These are phyloP conservation scores for Coemansia sp. DNA, from an alignment of 192 early-diverging fungal species.

Conservation along the genomic window DNA sequence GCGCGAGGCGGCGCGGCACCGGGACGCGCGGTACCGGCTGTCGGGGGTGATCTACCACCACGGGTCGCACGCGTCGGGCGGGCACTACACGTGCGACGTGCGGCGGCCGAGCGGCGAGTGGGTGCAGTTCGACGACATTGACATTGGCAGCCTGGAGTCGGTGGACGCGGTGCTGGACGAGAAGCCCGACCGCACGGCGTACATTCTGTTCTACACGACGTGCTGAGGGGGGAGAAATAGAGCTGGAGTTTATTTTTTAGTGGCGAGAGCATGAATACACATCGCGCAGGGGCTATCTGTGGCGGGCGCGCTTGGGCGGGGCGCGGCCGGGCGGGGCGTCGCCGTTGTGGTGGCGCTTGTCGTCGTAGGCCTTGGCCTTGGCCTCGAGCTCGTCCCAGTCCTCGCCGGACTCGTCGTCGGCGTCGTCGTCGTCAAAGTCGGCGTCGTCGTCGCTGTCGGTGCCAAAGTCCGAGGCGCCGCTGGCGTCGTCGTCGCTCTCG, in stretches of 20 bases:
- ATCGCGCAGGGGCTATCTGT: no score
- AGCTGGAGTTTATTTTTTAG: no score
- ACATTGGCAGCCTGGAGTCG: conserved; percentile 52
- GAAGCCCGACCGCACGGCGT: conserved; percentile 48
- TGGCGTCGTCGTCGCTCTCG: conserved; percentile 38
- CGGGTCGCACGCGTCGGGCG: conserved; percentile 77
- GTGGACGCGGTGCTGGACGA: conserved; percentile 32
- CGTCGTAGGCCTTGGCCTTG: conserved; percentile 61
- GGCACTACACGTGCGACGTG: conserved; percentile 97
- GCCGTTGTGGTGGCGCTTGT: conserved; percentile 23
- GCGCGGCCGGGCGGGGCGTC: conserved; percentile 7
- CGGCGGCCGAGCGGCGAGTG: conserved; percentile 67
- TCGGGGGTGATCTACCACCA: conserved; percentile 96
- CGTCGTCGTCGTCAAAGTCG: conserved; percentile 62
- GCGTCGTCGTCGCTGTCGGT: conserved; percentile 56
- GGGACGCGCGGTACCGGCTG: conserved; percentile 60
- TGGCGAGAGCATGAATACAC: no score
- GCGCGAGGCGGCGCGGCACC: conserved; percentile 14
- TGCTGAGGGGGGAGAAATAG: background rate
- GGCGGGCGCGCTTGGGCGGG: conserved; percentile 43
- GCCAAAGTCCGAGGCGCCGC: conserved; percentile 47
- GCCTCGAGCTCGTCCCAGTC: conserved; percentile 83
- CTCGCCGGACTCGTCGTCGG: conserved; percentile 64
- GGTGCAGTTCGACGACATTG: conserved; percentile 90
- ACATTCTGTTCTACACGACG: conserved; percentile 49